Evolutionary conservation across 345 rosid genomes (phyloP).

Genomic region (Bruguiera parviflora): DNA sequence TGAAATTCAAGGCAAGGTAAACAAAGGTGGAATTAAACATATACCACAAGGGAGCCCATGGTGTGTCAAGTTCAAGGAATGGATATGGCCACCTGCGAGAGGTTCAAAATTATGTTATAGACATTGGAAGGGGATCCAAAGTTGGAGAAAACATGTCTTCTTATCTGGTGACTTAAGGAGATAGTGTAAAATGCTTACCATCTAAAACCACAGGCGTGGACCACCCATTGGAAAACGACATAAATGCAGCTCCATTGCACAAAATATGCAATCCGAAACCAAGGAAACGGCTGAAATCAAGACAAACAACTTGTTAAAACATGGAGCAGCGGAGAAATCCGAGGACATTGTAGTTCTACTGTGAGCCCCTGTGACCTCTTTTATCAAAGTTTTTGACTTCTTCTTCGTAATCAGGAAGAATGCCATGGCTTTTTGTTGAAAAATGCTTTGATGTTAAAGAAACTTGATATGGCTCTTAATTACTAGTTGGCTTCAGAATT

Average conservation of each 20-base stretch:
- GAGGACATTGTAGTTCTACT: no score
- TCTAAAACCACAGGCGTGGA: constrained; percentile 78
- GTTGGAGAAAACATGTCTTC: neutral
- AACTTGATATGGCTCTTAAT: no score
- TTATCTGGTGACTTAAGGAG: no score
- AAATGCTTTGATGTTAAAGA: no score
- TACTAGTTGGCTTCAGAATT: no score
- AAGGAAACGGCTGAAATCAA: constrained; percentile 50
- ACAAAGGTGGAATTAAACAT: neutral
- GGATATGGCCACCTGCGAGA: constrained; percentile 88
- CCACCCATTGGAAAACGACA: constrained; percentile 74
- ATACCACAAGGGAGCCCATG: constrained; percentile 84
- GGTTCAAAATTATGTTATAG: constrained; percentile 3
- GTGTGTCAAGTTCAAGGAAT: constrained; percentile 59
- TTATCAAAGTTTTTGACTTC: no score
- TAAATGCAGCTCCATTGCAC: constrained; percentile 77
- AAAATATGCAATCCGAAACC: constrained; percentile 84
- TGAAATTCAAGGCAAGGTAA: neutral
- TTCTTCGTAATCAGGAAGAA: no score
- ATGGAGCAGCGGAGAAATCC: no score
- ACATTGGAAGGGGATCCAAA: neutral
- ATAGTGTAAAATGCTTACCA: constrained; percentile 43
- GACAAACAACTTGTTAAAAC: neutral
- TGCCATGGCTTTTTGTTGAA: no score
- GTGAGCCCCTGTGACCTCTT: no score